Percentiles rank a stretch among this genome's conserved stretches.
Conservation (phyloP, 768 basidiomycete genomes). For the Boletus rex-veris region DNA sequence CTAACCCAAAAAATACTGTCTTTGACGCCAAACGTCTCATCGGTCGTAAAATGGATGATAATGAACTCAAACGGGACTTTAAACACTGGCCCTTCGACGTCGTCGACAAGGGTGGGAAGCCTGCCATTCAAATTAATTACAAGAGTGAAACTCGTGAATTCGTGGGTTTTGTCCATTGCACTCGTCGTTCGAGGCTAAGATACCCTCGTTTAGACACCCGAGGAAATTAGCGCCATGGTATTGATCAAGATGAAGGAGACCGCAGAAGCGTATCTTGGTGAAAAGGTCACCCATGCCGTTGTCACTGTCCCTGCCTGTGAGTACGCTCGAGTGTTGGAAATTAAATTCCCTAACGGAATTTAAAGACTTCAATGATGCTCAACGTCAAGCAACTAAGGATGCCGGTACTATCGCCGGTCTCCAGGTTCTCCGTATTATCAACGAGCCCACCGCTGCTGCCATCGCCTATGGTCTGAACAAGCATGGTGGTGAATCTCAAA, state of each 20-base stretch:
- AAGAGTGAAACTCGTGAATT: slow-evolving; percentile 79
- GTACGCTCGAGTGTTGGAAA: slow-evolving; percentile 22
- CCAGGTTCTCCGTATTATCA: slow-evolving; percentile 94
- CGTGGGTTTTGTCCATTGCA: slow-evolving; percentile 44
- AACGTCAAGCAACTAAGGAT: slow-evolving; percentile 98
- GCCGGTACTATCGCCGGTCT: slow-evolving; percentile 94
- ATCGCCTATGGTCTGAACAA: slow-evolving; percentile 99
- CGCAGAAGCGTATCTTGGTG: slow-evolving; percentile 94
- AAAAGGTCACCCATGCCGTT: slow-evolving; percentile 95
- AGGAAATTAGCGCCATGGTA: slow-evolving; percentile 96
- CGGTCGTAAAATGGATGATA: slow-evolving; percentile 79
- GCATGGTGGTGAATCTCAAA: slow-evolving; percentile 89
- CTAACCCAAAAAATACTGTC: slow-evolving; percentile 90
- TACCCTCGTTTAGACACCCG: slow-evolving; percentile 60
- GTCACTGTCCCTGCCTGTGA: slow-evolving; percentile 95
- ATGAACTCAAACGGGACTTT: slow-evolving; percentile 74
- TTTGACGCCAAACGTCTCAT: slow-evolving; percentile 97
- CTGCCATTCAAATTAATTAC: slow-evolving; percentile 73
- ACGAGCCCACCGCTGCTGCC: slow-evolving; percentile 95
- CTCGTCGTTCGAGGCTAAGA: background rate
- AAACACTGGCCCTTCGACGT: slow-evolving; percentile 93
- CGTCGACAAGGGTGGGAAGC: slow-evolving; percentile 76
- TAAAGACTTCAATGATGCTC: slow-evolving; percentile 98
- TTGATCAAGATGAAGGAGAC: slow-evolving; percentile 99
- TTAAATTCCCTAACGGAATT: slow-evolving; percentile 19